Evolutionary conservation across 2,329 filamentous ascomycete species (phyloP).

Genomic region (Fusarium denticulatum): DNA sequence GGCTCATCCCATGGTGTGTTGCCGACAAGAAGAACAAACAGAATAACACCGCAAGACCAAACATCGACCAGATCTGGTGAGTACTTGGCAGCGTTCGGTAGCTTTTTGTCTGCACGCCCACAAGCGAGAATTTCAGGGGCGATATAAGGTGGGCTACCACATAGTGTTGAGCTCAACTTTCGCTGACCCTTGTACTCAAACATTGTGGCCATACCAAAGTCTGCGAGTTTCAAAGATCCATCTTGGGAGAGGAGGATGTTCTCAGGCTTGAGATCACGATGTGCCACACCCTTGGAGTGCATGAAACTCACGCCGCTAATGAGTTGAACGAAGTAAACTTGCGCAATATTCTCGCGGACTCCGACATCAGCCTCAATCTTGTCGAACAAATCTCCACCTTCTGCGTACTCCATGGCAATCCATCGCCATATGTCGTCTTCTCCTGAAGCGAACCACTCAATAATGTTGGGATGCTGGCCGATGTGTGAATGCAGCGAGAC

Average conservation of each 20-base stretch:
- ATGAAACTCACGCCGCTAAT: constrained; percentile 92
- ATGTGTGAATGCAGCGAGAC: constrained; percentile 89
- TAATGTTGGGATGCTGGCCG: constrained; percentile 90
- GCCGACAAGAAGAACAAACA: constrained; percentile 93
- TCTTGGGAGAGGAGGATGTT: constrained; percentile 89
- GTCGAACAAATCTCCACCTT: constrained; percentile 96
- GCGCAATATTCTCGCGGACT: constrained; percentile 92
- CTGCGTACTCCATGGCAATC: constrained; percentile 98
- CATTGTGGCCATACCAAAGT: constrained; percentile 94
- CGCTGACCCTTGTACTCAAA: constrained; percentile 88
- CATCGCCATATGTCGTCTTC: constrained; percentile 90
- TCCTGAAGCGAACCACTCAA: constrained; percentile 88
- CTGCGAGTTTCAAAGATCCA: constrained; percentile 91
- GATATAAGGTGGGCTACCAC: constrained; percentile 96
- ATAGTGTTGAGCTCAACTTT: constrained; percentile 88
- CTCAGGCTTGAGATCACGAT: constrained; percentile 92
- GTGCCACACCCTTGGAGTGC: constrained; percentile 94
- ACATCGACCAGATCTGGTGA: constrained; percentile 86
- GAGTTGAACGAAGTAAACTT: constrained; percentile 94
- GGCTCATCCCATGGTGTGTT: constrained; percentile 99
- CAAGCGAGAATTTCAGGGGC: constrained; percentile 86
- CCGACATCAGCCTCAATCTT: constrained; percentile 99
- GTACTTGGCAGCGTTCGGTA: constrained; percentile 68
- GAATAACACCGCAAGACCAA: constrained; percentile 98
- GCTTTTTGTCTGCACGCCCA: constrained; percentile 56